Conservation (phyloP, 2,329 filamentous ascomycete genomes). For the Curvularia sp. region DNA sequence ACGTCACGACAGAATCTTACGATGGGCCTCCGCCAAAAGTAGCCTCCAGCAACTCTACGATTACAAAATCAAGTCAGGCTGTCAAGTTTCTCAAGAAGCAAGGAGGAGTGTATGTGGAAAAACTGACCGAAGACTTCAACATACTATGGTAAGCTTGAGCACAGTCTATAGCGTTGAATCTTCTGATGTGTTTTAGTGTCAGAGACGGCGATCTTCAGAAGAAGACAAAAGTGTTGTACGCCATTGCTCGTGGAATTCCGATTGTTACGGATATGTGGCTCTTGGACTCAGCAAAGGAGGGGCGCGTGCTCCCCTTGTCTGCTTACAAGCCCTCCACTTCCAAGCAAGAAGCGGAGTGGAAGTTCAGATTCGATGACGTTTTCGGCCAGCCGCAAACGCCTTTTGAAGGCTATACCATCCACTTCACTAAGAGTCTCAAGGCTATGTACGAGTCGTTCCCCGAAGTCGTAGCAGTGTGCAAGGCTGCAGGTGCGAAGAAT, state of each 20-base stretch:
- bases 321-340: slow-evolving; percentile 46
- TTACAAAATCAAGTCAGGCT: slow-evolving; percentile 31
- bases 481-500: slow-evolving; percentile 48
- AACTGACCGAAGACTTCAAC: slow-evolving; percentile 44
- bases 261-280: slow-evolving; percentile 60
- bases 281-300: slow-evolving; percentile 47
- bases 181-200: slow-evolving; percentile 45
- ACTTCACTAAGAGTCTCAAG: slow-evolving; percentile 55
- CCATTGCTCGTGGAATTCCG: slow-evolving; percentile 53
- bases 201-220: slow-evolving; percentile 50
- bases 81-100: slow-evolving; percentile 48
- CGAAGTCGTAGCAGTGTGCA: slow-evolving; percentile 51
- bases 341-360: slow-evolving; percentile 51
- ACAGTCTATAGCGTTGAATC: background rate
- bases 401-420: slow-evolving; percentile 59
- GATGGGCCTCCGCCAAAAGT: slow-evolving; percentile 38
- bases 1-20: slow-evolving; percentile 27
- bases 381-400: slow-evolving; percentile 48
- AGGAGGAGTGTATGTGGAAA: slow-evolving; percentile 38
- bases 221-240: slow-evolving; percentile 56
- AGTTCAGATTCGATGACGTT: slow-evolving; percentile 45
- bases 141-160: slow-evolving; percentile 42
- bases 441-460: slow-evolving; percentile 43
- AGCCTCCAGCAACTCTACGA: slow-evolving; percentile 45
- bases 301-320: slow-evolving; percentile 46